Base-by-base conservation (phyloP, 2,329 filamentous ascomycete genomes). In the Lachnum nothofagi region DNA sequence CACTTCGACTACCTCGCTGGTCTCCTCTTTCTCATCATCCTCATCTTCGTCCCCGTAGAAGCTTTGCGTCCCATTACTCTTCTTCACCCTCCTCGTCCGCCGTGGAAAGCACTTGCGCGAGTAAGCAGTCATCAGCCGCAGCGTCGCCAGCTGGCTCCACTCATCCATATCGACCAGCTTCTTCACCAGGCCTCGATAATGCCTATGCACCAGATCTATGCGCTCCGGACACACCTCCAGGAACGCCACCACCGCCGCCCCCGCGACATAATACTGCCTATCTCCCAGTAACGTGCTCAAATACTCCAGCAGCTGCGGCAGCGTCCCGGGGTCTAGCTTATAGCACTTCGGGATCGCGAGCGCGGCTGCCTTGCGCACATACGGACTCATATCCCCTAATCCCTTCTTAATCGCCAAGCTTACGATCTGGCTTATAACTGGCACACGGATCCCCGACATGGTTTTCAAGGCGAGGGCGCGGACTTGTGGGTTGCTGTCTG, bases 91-190 rank as follows among this genome's bases (percentile, higher is more conserved):
- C 56, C 74, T 74, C 7, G 74, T 85, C 64, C 78, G 78, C 47
- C 77, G 76, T 0, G 93, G 91, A 60, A 98, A 98, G 67, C 89
- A 96, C 64, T 80, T 86, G 46, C 93, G 81, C 2, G 88, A 83
- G 67, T 98, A 98, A 19, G 83, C 73, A 1, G 86, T 85, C 80
- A 97, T 84, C 56, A 98, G 73, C 33, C 83, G 79, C 59, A 98
- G 65, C 2, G 87, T 87, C 2, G 89, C 86, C 46, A 97, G 68
- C 69, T 98, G 93, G 35, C 90, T 87, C 93, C 93, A 98, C 70
- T 98, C 93, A 63, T 98, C 93, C 93, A 98, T 98, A 65, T 98
- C 93, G 20, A 96, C 89, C 44, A 97, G 72, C 72, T 96, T 95
- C 67, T 83, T 88, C 54, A 95, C 83, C 54, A 98, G 72, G 29